Conservation (phyloP, 352 stramenopile species). For the Aphanomyces invadans region DNA sequence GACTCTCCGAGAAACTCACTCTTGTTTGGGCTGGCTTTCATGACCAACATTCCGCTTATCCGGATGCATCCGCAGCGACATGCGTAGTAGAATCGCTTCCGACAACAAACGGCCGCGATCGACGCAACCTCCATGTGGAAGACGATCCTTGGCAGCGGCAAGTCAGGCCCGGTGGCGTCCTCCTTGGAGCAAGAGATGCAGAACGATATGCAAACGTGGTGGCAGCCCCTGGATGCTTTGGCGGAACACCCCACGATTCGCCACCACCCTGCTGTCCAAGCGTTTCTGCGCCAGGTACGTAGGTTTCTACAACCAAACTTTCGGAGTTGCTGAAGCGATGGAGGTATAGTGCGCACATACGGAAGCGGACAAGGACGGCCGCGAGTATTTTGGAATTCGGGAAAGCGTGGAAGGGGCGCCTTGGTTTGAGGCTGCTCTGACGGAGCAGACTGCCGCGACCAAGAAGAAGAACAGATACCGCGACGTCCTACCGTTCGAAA, state of each 20-base stretch:
- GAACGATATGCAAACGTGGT: conserved; percentile 3
- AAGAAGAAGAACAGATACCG: conserved; percentile 69
- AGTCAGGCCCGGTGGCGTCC: background rate
- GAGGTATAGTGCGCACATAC: conserved; percentile 15
- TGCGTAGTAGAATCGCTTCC: background rate
- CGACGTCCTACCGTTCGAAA: conserved; percentile 68
- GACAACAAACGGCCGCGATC: background rate
- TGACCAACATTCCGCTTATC: conserved; percentile 9
- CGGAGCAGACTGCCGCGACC: conserved; percentile 55
- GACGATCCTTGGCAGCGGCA: background rate
- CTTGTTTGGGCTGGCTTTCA: background rate
- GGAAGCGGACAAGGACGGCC: conserved; percentile 25
- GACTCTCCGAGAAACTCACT: background rate
- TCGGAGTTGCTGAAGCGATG: no score
- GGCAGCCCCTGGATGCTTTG: conserved; percentile 1
- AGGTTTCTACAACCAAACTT: background rate
- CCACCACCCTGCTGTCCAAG: background rate
- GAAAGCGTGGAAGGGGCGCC: conserved; percentile 45
- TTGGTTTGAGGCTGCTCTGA: conserved; percentile 47
- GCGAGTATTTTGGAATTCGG: conserved; percentile 60
- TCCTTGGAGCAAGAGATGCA: conserved; percentile 8
- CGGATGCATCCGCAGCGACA: background rate
- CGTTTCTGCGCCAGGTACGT: background rate
- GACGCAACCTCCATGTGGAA: conserved; percentile 11
- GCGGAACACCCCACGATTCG: background rate